Evolutionary conservation across 208 protist genomes (phyloP).

Genomic region (Wallacemonas collosoma): DNA sequence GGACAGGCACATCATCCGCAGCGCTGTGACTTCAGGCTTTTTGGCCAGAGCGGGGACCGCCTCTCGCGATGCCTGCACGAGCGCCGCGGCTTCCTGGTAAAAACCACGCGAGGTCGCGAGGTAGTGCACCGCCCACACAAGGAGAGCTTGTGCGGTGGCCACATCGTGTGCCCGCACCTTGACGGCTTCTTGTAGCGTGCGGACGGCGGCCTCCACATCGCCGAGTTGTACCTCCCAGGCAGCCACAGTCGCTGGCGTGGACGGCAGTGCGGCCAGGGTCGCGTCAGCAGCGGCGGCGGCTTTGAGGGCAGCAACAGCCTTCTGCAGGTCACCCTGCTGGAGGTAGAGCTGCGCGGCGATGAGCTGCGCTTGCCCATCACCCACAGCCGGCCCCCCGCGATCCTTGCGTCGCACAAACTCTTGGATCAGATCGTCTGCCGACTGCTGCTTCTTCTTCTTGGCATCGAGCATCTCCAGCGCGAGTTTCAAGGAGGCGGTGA

Average conservation of each 20-base stretch:
- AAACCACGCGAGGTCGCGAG: constrained; percentile 34
- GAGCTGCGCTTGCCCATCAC: constrained; percentile 30
- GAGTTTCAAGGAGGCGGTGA: constrained; percentile 71
- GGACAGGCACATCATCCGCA: constrained; percentile 61
- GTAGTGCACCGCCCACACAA: constrained; percentile 70
- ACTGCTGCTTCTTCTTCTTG: constrained; percentile 55
- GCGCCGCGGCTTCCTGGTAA: constrained; percentile 43
- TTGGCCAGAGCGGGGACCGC: constrained; percentile 29
- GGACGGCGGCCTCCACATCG: constrained; percentile 25
- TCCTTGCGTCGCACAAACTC: constrained; percentile 32
- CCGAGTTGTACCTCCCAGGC: constrained; percentile 65
- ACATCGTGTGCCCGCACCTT: constrained; percentile 19
- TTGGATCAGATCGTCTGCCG: constrained; percentile 24
- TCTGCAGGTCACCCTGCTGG: constrained; percentile 64
- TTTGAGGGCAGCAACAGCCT: constrained; percentile 45
- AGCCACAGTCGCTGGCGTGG: constrained; percentile 52
- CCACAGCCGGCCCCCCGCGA: background rate
- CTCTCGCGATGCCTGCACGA: constrained; percentile 42
- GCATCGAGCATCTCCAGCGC: constrained; percentile 54
- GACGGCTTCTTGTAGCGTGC: constrained; percentile 8
- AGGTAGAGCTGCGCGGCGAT: constrained; percentile 80
- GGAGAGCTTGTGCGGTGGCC: constrained; percentile 38
- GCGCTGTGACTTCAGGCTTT: constrained; percentile 43
- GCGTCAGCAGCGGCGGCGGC: constrained; percentile 35
- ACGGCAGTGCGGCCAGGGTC: constrained; percentile 36